Base-by-base conservation (phyloP, 768 basidiomycete genomes). In the Kockovaella imperatae region DNA sequence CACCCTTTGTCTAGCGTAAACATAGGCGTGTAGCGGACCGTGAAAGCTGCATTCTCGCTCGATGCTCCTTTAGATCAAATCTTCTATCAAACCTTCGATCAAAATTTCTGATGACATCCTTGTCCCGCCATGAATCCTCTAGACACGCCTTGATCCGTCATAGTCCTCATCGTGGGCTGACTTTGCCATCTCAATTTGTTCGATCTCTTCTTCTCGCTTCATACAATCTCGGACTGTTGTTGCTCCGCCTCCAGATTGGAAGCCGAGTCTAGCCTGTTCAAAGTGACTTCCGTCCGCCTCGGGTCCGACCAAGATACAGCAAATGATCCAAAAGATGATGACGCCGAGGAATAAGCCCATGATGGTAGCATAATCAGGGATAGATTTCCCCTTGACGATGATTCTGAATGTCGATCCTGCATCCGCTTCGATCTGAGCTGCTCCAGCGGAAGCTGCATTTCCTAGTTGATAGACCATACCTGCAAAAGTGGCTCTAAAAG, bases 301-400 rank as follows among this genome's bases (percentile, higher is more conserved):
- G 0, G 85, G 83, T 3, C 89, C 90, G 48, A 93, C 68, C 53
- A 87, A 73, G 11, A 83, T 83, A 59, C 86, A 77, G 62, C 87
- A 23, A 36, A 93, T 71, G 34, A 87, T 80, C 61, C 83, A 91
- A 0, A 80, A 82, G 1, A 85, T 76, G 17, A 95, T 83, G 21
- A 78, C 76, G 7, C 89, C 90, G 38, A 95, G 83, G 30, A 96
- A 75, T 62, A 96, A 88, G 32, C 85, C 87, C 74, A 87, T 84
- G 4, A 73, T 85, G 20, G 64, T 81, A 2, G 83, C 83, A 55
- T 86, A 86, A 60, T 86, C 80, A 1, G 82, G 76, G 0, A 81
- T 79, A 20, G 59, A 53, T 2, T 67, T 74, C 0, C 62, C 58
- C 4, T 63, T 57, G 32, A 82, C 67, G 4, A 75, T 79, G 24